Evolutionary conservation across 2,329 filamentous ascomycete species (phyloP), one percentile per base, ranked within the genome.

Genomic region (Dryadomyces quercivorus): DNA sequence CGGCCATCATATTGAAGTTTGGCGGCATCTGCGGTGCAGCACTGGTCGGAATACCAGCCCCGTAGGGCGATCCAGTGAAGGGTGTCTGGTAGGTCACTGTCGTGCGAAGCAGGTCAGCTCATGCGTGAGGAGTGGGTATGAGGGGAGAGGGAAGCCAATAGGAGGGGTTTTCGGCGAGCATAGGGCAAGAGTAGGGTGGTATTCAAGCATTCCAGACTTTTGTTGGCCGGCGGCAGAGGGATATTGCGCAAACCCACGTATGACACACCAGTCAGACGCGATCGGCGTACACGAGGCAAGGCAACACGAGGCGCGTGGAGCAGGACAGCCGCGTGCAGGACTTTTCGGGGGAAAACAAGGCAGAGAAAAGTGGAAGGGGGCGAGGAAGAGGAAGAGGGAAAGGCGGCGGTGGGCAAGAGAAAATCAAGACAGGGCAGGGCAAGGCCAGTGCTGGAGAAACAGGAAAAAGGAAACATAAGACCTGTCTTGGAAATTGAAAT

Each of bases 71-170:
- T 61, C 70, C 73, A 22, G 77, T 74, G 60, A 79, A 84, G 52
- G 80, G 78, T 44, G 78, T 70, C 59, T 80, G 81, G 59, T 76
- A 81, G 61, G 76, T 67, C 73, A 81, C 78, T 80, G 65, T 56
- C 13, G 18, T 22, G 21, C 34, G 44, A 26, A 16, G 6, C 7
- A 10, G 15, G 57, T 61, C 50, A 63, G 57, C 50, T 55, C 51
- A 55, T 6, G 50, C 22, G 12, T 7, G 20, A 47, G 40, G 40
- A 43, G 16, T 42, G 34, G 36, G 36, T 3, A 22, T 26, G 36
- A 8, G 22, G 10, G 22, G 3, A 16, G 3, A 43, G 49, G 13
- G 6, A 36, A 26, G 22, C 8, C 16, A 36, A 10, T 18, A 34
- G 44, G 8, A 21, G 3, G 5, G 16, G n/a, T 16, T 31, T 20